These are phyloP conservation scores for Suillus variegatus DNA, from an alignment of 768 basidiomycete species.

Conservation along the genomic window DNA sequence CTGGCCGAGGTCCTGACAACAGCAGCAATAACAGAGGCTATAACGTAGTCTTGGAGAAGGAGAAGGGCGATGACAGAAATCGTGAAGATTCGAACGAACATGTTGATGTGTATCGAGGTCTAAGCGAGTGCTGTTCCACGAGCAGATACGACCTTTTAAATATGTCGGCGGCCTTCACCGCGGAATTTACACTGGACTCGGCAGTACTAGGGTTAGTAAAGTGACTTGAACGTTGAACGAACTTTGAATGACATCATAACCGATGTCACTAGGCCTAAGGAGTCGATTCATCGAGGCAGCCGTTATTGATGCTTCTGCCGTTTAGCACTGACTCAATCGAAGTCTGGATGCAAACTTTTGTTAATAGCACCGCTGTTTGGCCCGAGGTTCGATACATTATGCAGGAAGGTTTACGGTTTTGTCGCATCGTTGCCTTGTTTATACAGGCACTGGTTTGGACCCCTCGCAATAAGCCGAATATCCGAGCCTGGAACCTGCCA, in stretches of 20 bases:
- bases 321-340: too few relatives aligned
- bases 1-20: neutral
- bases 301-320: too few relatives aligned
- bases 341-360: too few relatives aligned
- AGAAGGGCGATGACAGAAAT: neutral
- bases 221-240: neutral
- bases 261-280: neutral
- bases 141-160: neutral
- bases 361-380: too few relatives aligned
- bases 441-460: too few relatives aligned
- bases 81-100: neutral
- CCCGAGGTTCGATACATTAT: too few relatives aligned
- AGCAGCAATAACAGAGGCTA: neutral
- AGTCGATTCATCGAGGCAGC: too few relatives aligned
- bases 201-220: neutral
- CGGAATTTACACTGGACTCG: too few relatives aligned
- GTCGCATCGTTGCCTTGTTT: too few relatives aligned
- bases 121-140: neutral
- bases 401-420: too few relatives aligned
- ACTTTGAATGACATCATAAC: neutral
- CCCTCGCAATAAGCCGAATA: too few relatives aligned
- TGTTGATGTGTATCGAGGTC: neutral
- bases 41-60: neutral
- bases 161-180: neutral
- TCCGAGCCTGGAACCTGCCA: too few relatives aligned